phyloP scores from a whole-genome alignment of 306 rosid genomes.

The Vicia faba region DNA sequence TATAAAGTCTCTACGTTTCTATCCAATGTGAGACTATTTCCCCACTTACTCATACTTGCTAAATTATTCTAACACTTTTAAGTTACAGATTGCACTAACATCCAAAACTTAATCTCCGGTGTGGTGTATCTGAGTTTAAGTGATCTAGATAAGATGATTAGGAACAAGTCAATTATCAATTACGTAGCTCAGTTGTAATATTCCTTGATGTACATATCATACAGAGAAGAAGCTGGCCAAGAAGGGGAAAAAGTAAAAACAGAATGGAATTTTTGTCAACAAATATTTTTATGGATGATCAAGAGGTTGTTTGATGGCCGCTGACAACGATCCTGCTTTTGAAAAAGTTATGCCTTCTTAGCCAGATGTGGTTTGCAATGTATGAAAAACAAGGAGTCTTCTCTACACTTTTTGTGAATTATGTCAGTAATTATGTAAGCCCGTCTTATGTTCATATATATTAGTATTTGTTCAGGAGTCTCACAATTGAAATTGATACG shows the following conservation, averaged over 20 bases:
- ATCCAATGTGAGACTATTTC: no score
- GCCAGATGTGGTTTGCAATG: constrained; percentile 5
- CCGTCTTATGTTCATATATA: constrained; percentile 12
- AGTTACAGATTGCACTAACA: constrained; percentile 8
- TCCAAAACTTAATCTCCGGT: background rate
- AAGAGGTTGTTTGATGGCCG: constrained; percentile 1
- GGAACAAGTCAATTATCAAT: constrained; percentile 7
- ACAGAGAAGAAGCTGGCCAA: constrained; percentile 63
- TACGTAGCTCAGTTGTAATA: constrained; percentile 11
- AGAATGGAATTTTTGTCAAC: background rate
- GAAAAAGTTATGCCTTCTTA: constrained; percentile 4
- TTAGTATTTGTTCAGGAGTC: no score
- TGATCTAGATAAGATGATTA: constrained; percentile 11
- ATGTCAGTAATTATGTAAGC: background rate
- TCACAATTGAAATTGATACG: no score
- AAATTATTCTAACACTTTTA: no score
- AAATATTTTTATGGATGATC: background rate
- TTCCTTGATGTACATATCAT: background rate
- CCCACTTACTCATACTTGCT: no score
- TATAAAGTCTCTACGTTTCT: no score
- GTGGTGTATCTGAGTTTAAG: background rate
- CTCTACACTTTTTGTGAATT: background rate
- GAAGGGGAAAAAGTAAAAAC: constrained; percentile 47
- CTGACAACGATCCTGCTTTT: constrained; percentile 5
- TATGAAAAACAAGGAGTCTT: background rate